A percentile compares a stretch with the other conserved stretches of the same genome.
These are phyloP conservation scores for Phoma herbarum DNA, from an alignment of 2,329 filamentous ascomycete species.

Conservation along the genomic window DNA sequence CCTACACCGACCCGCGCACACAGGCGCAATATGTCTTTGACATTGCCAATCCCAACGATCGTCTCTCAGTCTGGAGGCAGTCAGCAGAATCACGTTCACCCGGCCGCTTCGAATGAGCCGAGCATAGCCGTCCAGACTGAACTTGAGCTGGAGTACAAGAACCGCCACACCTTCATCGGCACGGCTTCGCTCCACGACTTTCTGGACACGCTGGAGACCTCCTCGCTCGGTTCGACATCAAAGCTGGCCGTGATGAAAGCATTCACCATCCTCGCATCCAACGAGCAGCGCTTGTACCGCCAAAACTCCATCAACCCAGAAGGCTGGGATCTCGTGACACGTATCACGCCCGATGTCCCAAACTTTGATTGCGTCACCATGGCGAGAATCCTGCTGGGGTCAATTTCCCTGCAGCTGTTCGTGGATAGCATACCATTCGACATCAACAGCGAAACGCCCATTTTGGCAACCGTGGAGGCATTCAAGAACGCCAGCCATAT, in stretches of 20 bases:
- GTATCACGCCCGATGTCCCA: slow-evolving; percentile 30
- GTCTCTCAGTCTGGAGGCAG: background rate
- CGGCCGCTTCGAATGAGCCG: background rate
- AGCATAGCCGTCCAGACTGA: slow-evolving; percentile 28
- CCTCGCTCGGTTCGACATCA: slow-evolving; percentile 28
- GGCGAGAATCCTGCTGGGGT: slow-evolving; percentile 35
- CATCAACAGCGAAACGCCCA: slow-evolving; percentile 27
- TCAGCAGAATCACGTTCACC: background rate
- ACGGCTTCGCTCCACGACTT: slow-evolving; percentile 45
- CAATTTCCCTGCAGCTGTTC: slow-evolving; percentile 39
- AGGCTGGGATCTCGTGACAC: slow-evolving; percentile 42
- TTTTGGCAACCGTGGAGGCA: slow-evolving; percentile 37
- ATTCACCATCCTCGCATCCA: slow-evolving; percentile 37
- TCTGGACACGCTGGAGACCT: slow-evolving; percentile 38
- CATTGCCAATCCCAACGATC: slow-evolving; percentile 25
- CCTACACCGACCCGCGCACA: slow-evolving; percentile 22
- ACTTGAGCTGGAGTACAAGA: slow-evolving; percentile 44
- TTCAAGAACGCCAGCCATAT: slow-evolving; percentile 40
- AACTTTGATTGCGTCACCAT: slow-evolving; percentile 34
- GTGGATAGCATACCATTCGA: slow-evolving; percentile 39
- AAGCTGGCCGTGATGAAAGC: slow-evolving; percentile 35
- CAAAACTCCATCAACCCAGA: slow-evolving; percentile 30
- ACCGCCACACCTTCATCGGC: slow-evolving; percentile 47
- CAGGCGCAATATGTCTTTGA: slow-evolving; percentile 34
- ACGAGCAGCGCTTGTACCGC: slow-evolving; percentile 39